Conservation (phyloP, 2,329 filamentous ascomycete genomes). For the Colletotrichum ledebouriae region DNA sequence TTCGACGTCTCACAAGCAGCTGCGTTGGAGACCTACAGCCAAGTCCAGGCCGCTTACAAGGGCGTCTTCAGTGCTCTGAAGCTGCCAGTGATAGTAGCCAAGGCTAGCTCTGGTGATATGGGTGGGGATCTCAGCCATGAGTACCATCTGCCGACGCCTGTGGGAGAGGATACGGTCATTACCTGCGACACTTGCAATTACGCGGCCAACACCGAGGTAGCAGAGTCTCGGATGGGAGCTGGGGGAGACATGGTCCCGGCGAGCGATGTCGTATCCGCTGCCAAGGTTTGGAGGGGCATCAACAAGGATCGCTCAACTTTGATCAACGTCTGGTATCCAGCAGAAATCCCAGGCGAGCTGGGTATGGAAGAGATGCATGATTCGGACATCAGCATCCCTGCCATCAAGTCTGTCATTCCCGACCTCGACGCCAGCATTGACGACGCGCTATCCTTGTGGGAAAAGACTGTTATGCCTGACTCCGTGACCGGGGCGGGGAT, state of each 20-base stretch:
- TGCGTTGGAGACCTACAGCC: constrained; percentile 85
- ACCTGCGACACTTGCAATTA: constrained; percentile 81
- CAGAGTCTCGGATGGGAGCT: constrained; percentile 52
- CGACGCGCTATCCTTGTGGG: constrained; percentile 68
- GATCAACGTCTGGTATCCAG: constrained; percentile 77
- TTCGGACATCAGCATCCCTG: constrained; percentile 63
- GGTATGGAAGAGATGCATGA: constrained; percentile 33
- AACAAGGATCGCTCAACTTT: constrained; percentile 76
- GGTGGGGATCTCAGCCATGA: constrained; percentile 94
- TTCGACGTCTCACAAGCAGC: constrained; percentile 79
- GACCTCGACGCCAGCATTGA: constrained; percentile 80
- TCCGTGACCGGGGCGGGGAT: constrained; percentile 36
- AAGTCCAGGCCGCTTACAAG: constrained; percentile 80
- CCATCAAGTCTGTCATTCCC: constrained; percentile 75
- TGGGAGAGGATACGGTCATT: constrained; percentile 89
- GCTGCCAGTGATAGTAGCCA: constrained; percentile 85
- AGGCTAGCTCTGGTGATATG: constrained; percentile 96
- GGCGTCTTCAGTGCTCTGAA: constrained; percentile 86
- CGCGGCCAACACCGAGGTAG: constrained; percentile 90
- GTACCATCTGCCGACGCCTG: constrained; percentile 84
- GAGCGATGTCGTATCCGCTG: constrained; percentile 45
- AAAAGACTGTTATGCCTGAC: constrained; percentile 48
- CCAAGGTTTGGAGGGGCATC: constrained; percentile 72
- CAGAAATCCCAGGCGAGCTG: constrained; percentile 25
- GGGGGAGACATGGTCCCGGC: constrained; percentile 29